A percentile compares a stretch with the other conserved stretches of the same genome.
These are phyloP conservation scores for Chaetomium globosum DNA, from an alignment of 2,329 filamentous ascomycete genomes.

Conservation along the genomic window DNA sequence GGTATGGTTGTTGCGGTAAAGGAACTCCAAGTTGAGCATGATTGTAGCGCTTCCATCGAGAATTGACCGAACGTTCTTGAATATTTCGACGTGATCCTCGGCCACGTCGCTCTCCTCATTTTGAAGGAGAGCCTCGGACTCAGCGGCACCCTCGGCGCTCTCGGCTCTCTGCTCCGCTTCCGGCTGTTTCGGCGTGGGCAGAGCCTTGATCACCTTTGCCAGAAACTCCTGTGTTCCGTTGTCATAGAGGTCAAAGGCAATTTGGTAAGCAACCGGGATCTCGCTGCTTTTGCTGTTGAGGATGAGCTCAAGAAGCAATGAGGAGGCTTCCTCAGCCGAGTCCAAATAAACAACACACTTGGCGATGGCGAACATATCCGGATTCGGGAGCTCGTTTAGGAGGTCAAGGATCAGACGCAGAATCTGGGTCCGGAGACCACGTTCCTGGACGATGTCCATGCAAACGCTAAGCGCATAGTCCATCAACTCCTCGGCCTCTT, in stretches of 20 bases:
- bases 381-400: constrained; percentile 87
- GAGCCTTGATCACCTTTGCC: constrained; percentile 79
- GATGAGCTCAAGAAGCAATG: constrained; percentile 80
- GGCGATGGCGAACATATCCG: constrained; percentile 97
- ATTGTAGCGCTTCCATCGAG: constrained; percentile 92
- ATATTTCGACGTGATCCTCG: constrained; percentile 59
- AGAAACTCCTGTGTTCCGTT: constrained; percentile 98
- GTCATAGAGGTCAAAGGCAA: constrained; percentile 96
- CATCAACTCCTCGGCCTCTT: constrained; percentile 84
- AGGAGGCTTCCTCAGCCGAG: constrained; percentile 85
- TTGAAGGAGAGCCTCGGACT: constrained; percentile 54
- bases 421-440: constrained; percentile 80
- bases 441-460: constrained; percentile 96
- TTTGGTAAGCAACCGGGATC: constrained; percentile 88
- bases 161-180: constrained; percentile 50
- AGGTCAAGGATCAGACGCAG: constrained; percentile 89
- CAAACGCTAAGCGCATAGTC: constrained; percentile 95
- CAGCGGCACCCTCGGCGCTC: constrained; percentile 48
- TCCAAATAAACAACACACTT: constrained; percentile 97
- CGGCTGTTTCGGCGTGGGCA: constrained; percentile 60
- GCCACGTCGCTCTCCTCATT: constrained; percentile 55
- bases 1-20: constrained; percentile 92
- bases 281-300: constrained; percentile 76
- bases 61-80: constrained; percentile 66
- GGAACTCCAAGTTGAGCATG: constrained; percentile 91